Conservation (phyloP, 2,329 filamentous ascomycete species). For the Samsoniella hepiali region DNA sequence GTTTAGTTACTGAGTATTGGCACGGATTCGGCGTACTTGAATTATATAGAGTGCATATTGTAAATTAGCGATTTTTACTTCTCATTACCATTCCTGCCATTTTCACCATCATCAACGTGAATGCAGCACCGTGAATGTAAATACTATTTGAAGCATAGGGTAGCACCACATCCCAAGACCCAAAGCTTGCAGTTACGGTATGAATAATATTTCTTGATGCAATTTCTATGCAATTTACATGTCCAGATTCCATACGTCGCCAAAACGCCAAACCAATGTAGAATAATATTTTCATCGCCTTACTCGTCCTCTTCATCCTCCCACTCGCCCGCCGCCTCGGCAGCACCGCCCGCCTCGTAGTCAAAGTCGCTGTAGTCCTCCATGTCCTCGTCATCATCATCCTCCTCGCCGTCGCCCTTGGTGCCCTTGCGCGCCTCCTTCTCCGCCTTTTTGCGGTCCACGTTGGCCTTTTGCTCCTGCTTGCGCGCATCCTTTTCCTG, state of each 20-base stretch:
- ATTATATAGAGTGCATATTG: too few species aligned
- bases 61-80: too few species aligned
- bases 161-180: not conserved
- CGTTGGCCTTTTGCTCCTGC: slow-evolving; percentile 82
- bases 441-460: slow-evolving; percentile 72
- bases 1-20: not conserved
- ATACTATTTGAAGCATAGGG: not conserved
- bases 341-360: slow-evolving; percentile 47
- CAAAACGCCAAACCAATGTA: slow-evolving; percentile 19
- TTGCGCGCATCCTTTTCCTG: slow-evolving; percentile 79
- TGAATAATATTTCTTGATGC: not conserved
- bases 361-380: slow-evolving; percentile 45
- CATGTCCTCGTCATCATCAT: slow-evolving; percentile 38
- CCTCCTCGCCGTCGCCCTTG: slow-evolving; percentile 32
- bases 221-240: not conserved
- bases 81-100: too few species aligned
- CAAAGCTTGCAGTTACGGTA: not conserved
- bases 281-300: slow-evolving; percentile 27
- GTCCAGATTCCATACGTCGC: not conserved
- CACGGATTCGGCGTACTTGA: too few species aligned
- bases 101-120: too few species aligned
- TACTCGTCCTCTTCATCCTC: slow-evolving; percentile 51
- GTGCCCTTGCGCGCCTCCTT: slow-evolving; percentile 40
- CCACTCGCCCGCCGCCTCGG: slow-evolving; percentile 50
- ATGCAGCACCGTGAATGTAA: too few species aligned